These are phyloP conservation scores for Crataegus laevigata DNA, from an alignment of 306 rosid genomes.

Conservation along the genomic window DNA sequence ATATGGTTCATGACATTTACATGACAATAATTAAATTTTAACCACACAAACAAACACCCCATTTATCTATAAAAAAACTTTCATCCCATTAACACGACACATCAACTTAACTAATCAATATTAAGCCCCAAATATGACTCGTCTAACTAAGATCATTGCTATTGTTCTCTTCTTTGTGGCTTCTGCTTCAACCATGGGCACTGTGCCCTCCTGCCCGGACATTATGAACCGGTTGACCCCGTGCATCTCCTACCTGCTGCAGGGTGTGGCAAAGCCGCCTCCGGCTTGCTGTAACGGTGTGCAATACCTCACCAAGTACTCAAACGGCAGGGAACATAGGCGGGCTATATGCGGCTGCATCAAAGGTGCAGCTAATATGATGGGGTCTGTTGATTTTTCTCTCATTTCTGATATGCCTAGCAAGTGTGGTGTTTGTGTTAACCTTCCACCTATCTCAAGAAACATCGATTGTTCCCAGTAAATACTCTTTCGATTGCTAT, in stretches of 20 bases:
- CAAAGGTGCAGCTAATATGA: background rate
- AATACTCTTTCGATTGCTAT: background rate
- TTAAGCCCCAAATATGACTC: background rate
- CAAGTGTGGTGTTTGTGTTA: background rate
- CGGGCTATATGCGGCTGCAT: background rate
- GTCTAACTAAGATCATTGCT: background rate
- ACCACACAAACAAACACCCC: background rate
- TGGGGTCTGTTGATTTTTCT: background rate
- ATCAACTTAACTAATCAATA: background rate
- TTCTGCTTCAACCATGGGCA: background rate
- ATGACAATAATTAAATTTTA: background rate
- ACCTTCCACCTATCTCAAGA: background rate
- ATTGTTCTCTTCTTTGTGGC: background rate
- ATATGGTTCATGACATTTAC: background rate
- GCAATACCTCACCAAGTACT: background rate
- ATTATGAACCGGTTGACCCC: background rate
- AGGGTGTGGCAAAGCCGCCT: background rate
- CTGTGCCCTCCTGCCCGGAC: background rate
- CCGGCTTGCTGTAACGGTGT: background rate
- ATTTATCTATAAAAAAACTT: background rate
- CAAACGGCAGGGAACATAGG: background rate
- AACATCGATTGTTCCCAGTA: conserved; percentile 6
- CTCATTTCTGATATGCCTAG: background rate
- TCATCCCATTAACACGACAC: background rate
- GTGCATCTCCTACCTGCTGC: background rate